Conservation (phyloP, 1,139 yeast genomes). For the Suhomyces ambrosiae region DNA sequence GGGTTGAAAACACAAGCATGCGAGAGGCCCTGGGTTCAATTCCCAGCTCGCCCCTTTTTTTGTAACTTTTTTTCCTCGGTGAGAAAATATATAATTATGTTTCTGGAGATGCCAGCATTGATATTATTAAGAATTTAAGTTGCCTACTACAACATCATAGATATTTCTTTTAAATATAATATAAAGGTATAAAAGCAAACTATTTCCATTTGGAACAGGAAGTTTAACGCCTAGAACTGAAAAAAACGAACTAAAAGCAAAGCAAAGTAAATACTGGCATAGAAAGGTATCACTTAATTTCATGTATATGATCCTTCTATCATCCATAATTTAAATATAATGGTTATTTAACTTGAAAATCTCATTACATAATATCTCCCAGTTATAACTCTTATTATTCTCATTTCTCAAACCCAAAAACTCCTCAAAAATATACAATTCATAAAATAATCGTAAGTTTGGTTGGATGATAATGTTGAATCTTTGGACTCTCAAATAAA, state of each 20-base stretch:
- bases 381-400: constrained; percentile 22
- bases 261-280: background rate
- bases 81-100: no score
- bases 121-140: no score
- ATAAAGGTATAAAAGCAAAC: constrained; percentile 3
- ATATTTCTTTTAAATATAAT: no score
- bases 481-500: constrained; percentile 80
- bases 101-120: no score
- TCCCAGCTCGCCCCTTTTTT: constrained; percentile 34
- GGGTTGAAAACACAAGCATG: constrained; percentile 22
- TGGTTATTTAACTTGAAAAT: constrained; percentile 37
- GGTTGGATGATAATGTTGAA: constrained; percentile 91
- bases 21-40: constrained; percentile 40
- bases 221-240: constrained; percentile 5
- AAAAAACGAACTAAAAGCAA: constrained; percentile 2
- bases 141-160: no score
- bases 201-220: background rate
- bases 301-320: no score
- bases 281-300: background rate
- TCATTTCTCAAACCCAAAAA: constrained; percentile 24
- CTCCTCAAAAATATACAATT: constrained; percentile 79
- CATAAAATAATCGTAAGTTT: constrained; percentile 82
- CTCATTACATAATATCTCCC: constrained; percentile 42
- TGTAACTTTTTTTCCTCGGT: constrained; percentile 9
- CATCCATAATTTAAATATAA: constrained; percentile 29